Base-by-base conservation (phyloP, 2,329 filamentous ascomycete species). In the Botrytis cinerea region DNA sequence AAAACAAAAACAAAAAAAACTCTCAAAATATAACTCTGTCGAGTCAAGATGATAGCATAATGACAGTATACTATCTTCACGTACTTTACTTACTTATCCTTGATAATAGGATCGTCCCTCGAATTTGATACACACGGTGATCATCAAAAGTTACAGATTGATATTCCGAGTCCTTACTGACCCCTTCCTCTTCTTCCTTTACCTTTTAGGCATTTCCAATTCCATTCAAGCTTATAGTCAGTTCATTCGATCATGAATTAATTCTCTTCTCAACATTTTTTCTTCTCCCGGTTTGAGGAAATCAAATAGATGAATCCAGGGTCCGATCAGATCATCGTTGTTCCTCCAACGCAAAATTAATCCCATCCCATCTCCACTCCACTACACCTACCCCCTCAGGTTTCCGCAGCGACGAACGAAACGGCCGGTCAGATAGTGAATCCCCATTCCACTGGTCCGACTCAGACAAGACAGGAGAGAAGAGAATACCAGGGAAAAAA, bases 291-390 rank as follows among this genome's bases (percentile, higher is more conserved):
- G 48, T n/a, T 51, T 16, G 48, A n/a, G n/a, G 48, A 16, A 59
- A 32, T 59, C 54, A 32, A 59, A 18, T 18, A 59, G 32, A 32
- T 59, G 28, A 59, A 35, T 35, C 38, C 35, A 62, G 35, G 60
- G 60, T 43, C 25, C 35, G 38, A 40, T 62, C 35, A 46, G 35
- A n/a, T 62, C 35, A 64, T 35, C 48, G 66, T 69, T 57, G 66
- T 43, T 69, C 66, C 66, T 12, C 48, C 66, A 69, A 69, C 66
- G 48, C 66, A 69, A 69, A 38, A 69, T 69, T 69, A 54, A 64
- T 38, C 12, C 32, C 32, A 61, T 61, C 59, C 35, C 16, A 32
- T 32, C 43, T 54, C 62, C n/a, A 66, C n/a, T 43, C n/a, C 35
- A 43, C 35, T 32, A 51, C 48, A 57, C 46, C 43, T 35, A 16